Evolutionary conservation across 257 asterid genomes (phyloP), one percentile per base, ranked within the genome.

Genomic region (Lithospermum erythrorhizon): DNA sequence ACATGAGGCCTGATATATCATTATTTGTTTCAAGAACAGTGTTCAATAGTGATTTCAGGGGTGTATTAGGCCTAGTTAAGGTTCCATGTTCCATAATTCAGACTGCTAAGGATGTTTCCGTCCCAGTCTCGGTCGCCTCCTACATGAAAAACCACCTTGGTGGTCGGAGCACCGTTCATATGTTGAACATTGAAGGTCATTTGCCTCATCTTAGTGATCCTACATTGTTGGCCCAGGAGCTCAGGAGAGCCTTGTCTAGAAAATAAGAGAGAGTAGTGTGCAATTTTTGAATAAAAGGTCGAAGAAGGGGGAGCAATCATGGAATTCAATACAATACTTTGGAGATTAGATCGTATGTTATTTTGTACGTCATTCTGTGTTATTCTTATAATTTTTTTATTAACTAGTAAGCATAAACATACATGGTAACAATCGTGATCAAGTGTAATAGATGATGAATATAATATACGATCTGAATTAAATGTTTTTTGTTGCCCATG

Each of bases 171-270:
- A 81, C 84, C 30, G 94, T 91, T 68, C 86, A 76, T 61, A 65
- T 76, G 82, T 58, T 91, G 60, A 73, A 82, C 55, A 65, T 77
- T 0, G 94, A 91, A 22, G 98, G 98, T 0, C 98, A 91, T 30
- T 83, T 91, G 4, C 98, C 98, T 22, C 98, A 91, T 61, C 88
- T 87, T 29, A 82, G 90, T 62, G 94, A 94, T 57, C 98, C 98
- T 9, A 75, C 79, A n/a, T 78, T 84, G 66, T 68, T 91, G 48
- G 95, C 90, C 21, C 85, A 72, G 53, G 96, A 76, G 76, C 90
- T 91, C 74, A 82, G 87, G 67, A 80, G 81, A 21, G 93, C 95
- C n/a, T 68, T 79, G 2, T 21, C 77, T 1, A 65, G 83, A 65
- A 72, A 15, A 3, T 30, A 14, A 1, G 52, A 14, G n/a, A 52